Evolutionary conservation across 495 filamentous ascomycete species (phyloP).

Genomic region (Trichocladium uniseriatum): DNA sequence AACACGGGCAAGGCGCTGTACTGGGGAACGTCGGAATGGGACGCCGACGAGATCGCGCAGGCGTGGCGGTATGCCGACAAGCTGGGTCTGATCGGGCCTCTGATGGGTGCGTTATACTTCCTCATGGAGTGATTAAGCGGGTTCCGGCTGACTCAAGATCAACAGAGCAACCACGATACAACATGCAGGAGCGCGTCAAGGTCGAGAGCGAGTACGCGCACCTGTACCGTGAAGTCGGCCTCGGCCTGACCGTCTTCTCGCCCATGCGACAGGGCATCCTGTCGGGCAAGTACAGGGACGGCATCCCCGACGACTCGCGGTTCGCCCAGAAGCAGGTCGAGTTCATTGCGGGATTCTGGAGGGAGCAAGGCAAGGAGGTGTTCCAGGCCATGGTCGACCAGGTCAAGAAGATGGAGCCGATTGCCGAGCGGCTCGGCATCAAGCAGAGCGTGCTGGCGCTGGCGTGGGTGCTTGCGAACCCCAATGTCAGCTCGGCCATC

Average conservation of each 20-base stretch:
- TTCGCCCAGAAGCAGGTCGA: constrained; percentile 38
- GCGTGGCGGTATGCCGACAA: constrained; percentile 46
- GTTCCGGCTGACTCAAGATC: background rate
- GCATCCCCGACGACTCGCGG: constrained; percentile 48
- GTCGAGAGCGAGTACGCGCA: constrained; percentile 56
- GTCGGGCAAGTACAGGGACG: constrained; percentile 75
- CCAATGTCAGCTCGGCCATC: constrained; percentile 64
- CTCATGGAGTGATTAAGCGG: no score
- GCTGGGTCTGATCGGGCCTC: constrained; percentile 47
- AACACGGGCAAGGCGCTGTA: constrained; percentile 59
- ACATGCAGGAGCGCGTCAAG: constrained; percentile 44
- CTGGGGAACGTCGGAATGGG: constrained; percentile 56
- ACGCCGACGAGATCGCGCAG: constrained; percentile 46
- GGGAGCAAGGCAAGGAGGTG: constrained; percentile 33
- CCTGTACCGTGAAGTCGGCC: constrained; percentile 52
- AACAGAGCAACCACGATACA: constrained; percentile 43
- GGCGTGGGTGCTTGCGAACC: constrained; percentile 74
- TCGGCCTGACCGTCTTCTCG: constrained; percentile 66
- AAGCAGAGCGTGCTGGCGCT: constrained; percentile 58
- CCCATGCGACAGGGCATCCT: constrained; percentile 65
- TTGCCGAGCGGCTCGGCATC: constrained; percentile 60
- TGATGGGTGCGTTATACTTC: no score
- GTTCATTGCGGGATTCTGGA: constrained; percentile 41
- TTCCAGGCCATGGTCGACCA: constrained; percentile 39
- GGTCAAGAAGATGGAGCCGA: constrained; percentile 44